Percentiles rank a stretch among this genome's conserved stretches.
phyloP scores from a whole-genome alignment of 176 grass and related monocot genomes.

The Echinochloa phyllopogon region DNA sequence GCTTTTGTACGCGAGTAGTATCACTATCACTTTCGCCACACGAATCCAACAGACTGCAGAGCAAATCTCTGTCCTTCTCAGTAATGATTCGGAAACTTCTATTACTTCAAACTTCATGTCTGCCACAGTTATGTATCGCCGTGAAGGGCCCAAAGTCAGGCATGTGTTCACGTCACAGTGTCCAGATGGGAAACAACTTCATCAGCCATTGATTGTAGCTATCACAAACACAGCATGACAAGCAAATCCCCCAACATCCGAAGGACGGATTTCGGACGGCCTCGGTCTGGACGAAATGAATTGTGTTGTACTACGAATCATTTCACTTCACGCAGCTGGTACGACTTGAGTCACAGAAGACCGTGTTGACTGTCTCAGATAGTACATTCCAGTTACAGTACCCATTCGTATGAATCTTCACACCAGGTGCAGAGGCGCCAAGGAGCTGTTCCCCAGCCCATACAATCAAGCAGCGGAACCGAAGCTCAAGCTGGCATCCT shows the following conservation, averaged over 20 bases:
- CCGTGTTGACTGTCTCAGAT: constrained; percentile 36
- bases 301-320: background rate
- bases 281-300: background rate
- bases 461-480: constrained; percentile 1
- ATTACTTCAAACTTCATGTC: background rate
- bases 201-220: background rate
- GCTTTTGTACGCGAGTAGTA: background rate
- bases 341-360: constrained; percentile 26
- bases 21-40: background rate
- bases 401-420: constrained; percentile 16
- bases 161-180: background rate
- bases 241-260: constrained; percentile 3
- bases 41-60: background rate
- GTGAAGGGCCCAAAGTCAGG: background rate
- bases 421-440: background rate
- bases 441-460: constrained; percentile 1
- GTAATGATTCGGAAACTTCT: constrained; percentile 4
- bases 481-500: constrained; percentile 36
- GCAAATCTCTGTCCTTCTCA: background rate
- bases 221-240: background rate
- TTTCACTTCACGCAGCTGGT: constrained; percentile 1
- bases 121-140: background rate
- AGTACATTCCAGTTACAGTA: constrained; percentile 31
- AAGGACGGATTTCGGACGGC: background rate
- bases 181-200: background rate